Conservation (phyloP, 306 rosid genomes). For the Vachellia pachyceras region DNA sequence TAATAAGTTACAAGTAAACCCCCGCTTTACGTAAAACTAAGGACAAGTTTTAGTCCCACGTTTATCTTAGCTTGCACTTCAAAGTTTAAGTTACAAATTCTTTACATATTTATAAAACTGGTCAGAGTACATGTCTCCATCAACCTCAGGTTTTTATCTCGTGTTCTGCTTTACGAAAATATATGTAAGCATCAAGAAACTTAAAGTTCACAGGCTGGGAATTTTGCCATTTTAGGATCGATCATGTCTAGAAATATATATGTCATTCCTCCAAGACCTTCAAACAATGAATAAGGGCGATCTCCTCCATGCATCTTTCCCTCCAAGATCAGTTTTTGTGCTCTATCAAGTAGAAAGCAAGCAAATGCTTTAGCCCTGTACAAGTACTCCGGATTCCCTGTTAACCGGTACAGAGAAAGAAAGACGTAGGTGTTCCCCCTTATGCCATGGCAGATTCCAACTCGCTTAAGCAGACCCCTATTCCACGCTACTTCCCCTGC, state of each 20-base stretch:
- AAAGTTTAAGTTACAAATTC: background rate
- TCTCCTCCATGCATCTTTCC: slow-evolving; percentile 88
- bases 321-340: slow-evolving; percentile 56
- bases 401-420: slow-evolving; percentile 76
- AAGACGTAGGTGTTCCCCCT: slow-evolving; percentile 84
- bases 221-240: no score
- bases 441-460: slow-evolving; percentile 85
- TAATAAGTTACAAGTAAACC: no score
- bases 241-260: no score
- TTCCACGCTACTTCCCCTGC: slow-evolving; percentile 83
- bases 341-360: slow-evolving; percentile 74
- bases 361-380: slow-evolving; percentile 85
- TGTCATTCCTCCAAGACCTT: slow-evolving; percentile 89
- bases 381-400: slow-evolving; percentile 60
- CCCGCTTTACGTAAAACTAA: no score
- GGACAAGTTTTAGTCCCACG: background rate
- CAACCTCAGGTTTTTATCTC: background rate
- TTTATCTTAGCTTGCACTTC: slow-evolving; percentile 6
- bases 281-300: slow-evolving; percentile 70
- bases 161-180: background rate
- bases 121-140: background rate
- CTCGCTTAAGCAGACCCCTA: slow-evolving; percentile 80
- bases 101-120: slow-evolving; percentile 22
- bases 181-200: slow-evolving; percentile 18
- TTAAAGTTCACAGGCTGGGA: no score